Conservation (phyloP, 106 monocot genomes). For the Chionographis japonica region DNA sequence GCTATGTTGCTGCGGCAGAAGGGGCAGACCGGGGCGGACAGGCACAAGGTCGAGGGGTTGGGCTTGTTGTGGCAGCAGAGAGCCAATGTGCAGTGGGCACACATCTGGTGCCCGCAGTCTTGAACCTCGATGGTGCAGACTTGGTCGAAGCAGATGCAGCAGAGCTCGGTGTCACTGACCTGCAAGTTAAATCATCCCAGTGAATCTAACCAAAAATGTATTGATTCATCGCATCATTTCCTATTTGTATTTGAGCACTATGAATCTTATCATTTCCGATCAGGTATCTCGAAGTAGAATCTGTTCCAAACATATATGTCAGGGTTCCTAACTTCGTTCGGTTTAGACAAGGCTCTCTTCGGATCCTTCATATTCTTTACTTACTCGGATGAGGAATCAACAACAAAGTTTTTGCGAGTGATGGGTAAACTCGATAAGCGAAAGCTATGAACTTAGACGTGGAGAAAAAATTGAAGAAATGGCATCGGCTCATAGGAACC, state of each 20-base stretch:
- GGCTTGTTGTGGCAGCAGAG: slow-evolving; percentile 78
- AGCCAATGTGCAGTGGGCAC: slow-evolving; percentile 62
- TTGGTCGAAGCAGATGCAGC: slow-evolving; percentile 80
- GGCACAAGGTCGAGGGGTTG: slow-evolving; percentile 23
- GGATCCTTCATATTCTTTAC: too few species aligned
- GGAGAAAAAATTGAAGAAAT: too few species aligned
- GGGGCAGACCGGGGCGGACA: slow-evolving; percentile 48
- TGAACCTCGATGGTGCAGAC: slow-evolving; percentile 61
- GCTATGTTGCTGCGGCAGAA: slow-evolving; percentile 75
- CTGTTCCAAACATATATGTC: background rate
- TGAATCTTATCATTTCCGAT: too few species aligned
- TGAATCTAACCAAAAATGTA: background rate
- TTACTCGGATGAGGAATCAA: too few species aligned
- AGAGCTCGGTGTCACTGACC: slow-evolving; percentile 43
- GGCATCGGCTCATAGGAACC: too few species aligned
- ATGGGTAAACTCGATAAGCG: too few species aligned
- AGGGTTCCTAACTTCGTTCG: too few species aligned
- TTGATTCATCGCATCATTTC: background rate
- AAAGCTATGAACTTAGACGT: too few species aligned
- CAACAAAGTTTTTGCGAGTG: too few species aligned
- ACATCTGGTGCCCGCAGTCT: slow-evolving; percentile 79
- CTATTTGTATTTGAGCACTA: too few species aligned
- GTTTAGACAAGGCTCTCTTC: too few species aligned
- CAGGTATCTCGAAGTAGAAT: background rate
- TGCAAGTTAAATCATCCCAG: slow-evolving; percentile 10